Percentiles rank a stretch among this genome's conserved stretches.
Conservation (phyloP, 1,284 basidiomycete species). For the Cryptococcus sp. region DNA sequence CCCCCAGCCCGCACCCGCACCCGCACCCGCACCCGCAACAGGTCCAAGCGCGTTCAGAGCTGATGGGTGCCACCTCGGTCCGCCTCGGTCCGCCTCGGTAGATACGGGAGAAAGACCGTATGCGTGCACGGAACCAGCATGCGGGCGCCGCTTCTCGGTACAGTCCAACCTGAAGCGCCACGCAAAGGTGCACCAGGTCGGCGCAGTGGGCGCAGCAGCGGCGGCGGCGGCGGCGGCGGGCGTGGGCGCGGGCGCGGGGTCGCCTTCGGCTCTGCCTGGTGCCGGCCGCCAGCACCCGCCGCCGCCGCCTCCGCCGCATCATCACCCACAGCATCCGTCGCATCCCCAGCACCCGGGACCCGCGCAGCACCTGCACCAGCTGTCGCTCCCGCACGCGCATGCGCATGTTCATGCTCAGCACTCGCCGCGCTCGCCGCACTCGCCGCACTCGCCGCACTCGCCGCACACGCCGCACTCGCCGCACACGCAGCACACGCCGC, state of each 20-base stretch:
- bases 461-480: neutral
- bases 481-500: too few species aligned
- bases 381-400: neutral
- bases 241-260: neutral
- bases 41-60: too few species aligned
- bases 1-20: neutral
- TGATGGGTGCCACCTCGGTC: too few species aligned
- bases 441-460: neutral
- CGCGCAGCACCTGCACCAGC: neutral
- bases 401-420: neutral
- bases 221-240: neutral
- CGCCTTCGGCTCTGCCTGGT: too few species aligned
- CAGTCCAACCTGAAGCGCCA: slow-evolving; percentile 49
- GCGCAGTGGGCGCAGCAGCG: slow-evolving; percentile 5
- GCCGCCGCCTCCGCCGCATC: neutral
- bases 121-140: slow-evolving; percentile 40
- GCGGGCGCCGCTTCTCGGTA: slow-evolving; percentile 44
- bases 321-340: neutral
- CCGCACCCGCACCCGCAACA: too few species aligned
- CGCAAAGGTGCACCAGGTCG: slow-evolving; percentile 43
- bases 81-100: slow-evolving; percentile 7
- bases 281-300: neutral
- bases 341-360: neutral
- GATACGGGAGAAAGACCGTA: slow-evolving; percentile 48
- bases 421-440: neutral